phyloP scores from a whole-genome alignment of 306 rosid species.

The Cucurbita pepo region DNA sequence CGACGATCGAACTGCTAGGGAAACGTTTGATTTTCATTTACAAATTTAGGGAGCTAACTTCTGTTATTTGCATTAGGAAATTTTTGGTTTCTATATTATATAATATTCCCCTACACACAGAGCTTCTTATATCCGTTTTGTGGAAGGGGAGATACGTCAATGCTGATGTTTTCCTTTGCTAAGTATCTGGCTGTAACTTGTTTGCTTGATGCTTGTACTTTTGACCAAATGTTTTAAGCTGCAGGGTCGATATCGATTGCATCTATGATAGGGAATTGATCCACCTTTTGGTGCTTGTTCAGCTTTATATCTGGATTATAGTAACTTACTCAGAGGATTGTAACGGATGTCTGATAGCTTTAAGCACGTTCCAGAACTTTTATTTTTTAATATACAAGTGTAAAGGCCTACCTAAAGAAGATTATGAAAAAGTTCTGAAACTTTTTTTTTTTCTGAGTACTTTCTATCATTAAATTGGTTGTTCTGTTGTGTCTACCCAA shows the following conservation, averaged over 20 bases:
- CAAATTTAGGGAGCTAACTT: neutral
- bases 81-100: neutral
- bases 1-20: neutral
- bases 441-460: neutral
- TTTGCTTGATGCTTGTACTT: neutral
- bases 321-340: neutral
- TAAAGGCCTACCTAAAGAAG: too few species aligned
- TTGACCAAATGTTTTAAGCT: neutral
- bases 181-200: neutral
- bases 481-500: neutral
- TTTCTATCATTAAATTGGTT: neutral
- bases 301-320: neutral
- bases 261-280: neutral
- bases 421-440: too few species aligned
- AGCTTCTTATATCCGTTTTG: neutral
- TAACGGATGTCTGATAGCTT: neutral
- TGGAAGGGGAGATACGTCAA: neutral
- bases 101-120: neutral
- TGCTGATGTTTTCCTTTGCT: neutral
- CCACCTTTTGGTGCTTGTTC: neutral
- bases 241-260: neutral
- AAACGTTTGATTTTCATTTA: neutral
- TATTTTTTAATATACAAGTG: neutral
- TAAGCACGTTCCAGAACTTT: neutral
- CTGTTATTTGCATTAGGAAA: neutral